Evolutionary conservation across 73 alveolate genomes (phyloP).

Genomic region (Vitrella brassicaformis): DNA sequence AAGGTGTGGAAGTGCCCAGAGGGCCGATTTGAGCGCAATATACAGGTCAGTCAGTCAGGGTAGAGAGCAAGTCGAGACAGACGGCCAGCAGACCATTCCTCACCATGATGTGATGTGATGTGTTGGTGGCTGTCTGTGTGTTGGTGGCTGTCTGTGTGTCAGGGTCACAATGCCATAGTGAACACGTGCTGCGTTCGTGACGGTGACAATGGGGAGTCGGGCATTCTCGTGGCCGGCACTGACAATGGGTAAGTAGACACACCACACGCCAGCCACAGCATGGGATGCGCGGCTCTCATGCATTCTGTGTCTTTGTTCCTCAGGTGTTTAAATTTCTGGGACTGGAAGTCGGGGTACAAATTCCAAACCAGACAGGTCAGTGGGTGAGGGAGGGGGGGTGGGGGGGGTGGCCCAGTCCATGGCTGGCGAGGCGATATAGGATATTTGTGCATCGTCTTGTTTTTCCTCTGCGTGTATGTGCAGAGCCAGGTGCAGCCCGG

Average conservation of each 20-base stretch:
- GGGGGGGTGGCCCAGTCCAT: too few species aligned
- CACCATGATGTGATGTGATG: neutral
- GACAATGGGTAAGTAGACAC: neutral
- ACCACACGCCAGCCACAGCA: neutral
- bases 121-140: neutral
- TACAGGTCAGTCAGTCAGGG: too few species aligned
- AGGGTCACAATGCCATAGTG: neutral
- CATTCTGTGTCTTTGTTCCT: neutral
- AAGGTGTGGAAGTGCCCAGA: slow-evolving; percentile 89
- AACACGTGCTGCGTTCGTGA: neutral
- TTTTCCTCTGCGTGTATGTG: neutral
- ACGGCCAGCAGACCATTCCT: neutral
- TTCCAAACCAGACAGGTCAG: slow-evolving; percentile 4
- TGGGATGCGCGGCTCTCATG: neutral
- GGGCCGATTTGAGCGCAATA: too few species aligned
- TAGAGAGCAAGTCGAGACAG: neutral
- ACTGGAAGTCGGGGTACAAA: slow-evolving; percentile 30
- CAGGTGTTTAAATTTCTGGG: neutral
- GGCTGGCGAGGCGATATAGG: too few species aligned
- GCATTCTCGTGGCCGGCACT: neutral
- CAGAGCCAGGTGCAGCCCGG: slow-evolving; percentile 86
- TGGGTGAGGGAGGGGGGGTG: neutral
- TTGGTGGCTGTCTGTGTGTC: neutral
- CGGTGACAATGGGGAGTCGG: neutral
- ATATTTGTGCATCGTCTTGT: neutral